Evolutionary conservation across 768 basidiomycete genomes (phyloP), one percentile per base, ranked within the genome.

Genomic region (Leccinellum rugosiceps): DNA sequence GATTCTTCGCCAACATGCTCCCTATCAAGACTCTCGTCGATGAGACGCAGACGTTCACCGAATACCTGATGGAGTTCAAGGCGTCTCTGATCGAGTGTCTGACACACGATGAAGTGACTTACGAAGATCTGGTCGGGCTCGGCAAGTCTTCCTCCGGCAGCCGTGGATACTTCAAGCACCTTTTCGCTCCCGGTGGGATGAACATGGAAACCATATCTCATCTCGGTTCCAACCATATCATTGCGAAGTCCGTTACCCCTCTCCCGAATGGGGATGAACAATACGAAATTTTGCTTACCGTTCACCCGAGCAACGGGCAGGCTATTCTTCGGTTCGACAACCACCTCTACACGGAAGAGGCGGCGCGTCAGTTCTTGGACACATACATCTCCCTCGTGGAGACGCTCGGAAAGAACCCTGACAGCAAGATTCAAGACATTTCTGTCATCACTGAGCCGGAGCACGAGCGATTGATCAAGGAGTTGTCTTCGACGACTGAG

Each of bases 131-230:
- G 17, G 67, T 70, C 50, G 51, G 53, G 25, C 59, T 69, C 10
- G 65, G 67, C 32, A 70, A 65, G 48, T 66, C 67, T 3, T 59
- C 64, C 14, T 53, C 65, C 10, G 50, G 60, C 17, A 56, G 50
- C 13, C 69, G 69, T 31, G 67, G 69, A 56, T 70, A 70, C 60
- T 70, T 70, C 62, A 70, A 70, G 50, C 69, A 70, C 53, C 53
- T 70, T 23, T 70, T 70, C 62, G 69, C 69, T 26, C 63, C 41
- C 41, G 41, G 19, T 21, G 41, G n/a, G 9, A 43, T 43, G 41
- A 4, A 34, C 50, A 54, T 64, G 62, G 58, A 71, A 3, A 67
- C 60, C 11, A 64, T 71, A 11, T 61, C 63, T 26, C 63, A 63
- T 10, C 59, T 71, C 26, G 54, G 60, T 25, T 50, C 11, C 34